Evolutionary conservation across 768 basidiomycete species (phyloP).

Genomic region (Piloderma croceum): DNA sequence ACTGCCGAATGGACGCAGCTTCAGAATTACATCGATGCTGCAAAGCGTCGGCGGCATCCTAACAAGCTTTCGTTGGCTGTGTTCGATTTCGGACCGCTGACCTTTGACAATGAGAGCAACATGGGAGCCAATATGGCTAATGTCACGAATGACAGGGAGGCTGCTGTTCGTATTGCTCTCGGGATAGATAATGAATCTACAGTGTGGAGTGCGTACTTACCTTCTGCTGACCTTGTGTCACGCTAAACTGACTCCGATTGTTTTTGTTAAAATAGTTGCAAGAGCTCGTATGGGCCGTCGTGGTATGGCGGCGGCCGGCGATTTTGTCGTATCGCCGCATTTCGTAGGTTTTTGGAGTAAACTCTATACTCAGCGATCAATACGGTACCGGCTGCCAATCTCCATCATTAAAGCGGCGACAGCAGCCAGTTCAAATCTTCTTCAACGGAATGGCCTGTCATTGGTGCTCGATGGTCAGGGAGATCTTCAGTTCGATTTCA

Average conservation of each 20-base stretch:
- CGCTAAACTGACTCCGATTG: neutral
- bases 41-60: slow-evolving; percentile 18
- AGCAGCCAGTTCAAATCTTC: slow-evolving; percentile 23
- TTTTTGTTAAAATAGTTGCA: slow-evolving; percentile 22
- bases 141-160: slow-evolving; percentile 19
- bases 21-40: slow-evolving; percentile 20
- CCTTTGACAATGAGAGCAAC: slow-evolving; percentile 20
- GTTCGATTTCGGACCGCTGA: slow-evolving; percentile 39
- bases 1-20: slow-evolving; percentile 24
- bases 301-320: slow-evolving; percentile 31
- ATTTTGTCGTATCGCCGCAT: slow-evolving; percentile 35
- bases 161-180: slow-evolving; percentile 25
- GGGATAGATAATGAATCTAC: slow-evolving; percentile 27
- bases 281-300: slow-evolving; percentile 31
- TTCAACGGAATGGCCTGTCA: slow-evolving; percentile 32
- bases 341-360: slow-evolving; percentile 46
- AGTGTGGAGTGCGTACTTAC: slow-evolving; percentile 32
- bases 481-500: slow-evolving; percentile 48
- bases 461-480: slow-evolving; percentile 42
- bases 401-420: slow-evolving; percentile 36
- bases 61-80: slow-evolving; percentile 21
- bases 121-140: slow-evolving; percentile 9
- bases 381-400: slow-evolving; percentile 40
- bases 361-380: slow-evolving; percentile 30
- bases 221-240: slow-evolving; percentile 1